A percentile compares a stretch with the other conserved stretches of the same genome.
phyloP scores from a whole-genome alignment of 331 rosid species.

The Rosa hybrid region DNA sequence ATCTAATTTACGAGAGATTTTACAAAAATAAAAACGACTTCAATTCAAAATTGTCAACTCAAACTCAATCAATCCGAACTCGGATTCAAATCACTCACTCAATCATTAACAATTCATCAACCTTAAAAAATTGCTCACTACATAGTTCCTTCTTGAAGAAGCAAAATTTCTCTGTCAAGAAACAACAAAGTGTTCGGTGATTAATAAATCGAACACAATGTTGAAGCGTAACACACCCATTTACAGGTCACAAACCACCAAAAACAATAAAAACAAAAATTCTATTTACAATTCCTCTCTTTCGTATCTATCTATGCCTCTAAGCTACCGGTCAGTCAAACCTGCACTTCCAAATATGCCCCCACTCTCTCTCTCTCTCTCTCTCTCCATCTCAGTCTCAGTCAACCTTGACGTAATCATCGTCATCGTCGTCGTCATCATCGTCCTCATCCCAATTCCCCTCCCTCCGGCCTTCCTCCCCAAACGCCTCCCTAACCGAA shows the following conservation, averaged over 20 bases:
- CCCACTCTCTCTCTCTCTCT: neutral
- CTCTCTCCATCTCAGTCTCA: neutral
- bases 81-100: neutral
- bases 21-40: too few species aligned
- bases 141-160: neutral
- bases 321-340: slow-evolving; percentile 46
- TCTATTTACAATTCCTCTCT: neutral
- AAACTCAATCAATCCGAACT: too few species aligned
- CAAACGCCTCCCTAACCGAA: neutral
- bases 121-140: neutral
- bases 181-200: neutral
- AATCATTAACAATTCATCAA: too few species aligned
- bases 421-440: slow-evolving; percentile 10
- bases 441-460: slow-evolving; percentile 7
- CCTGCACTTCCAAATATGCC: slow-evolving; percentile 15
- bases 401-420: slow-evolving; percentile 27
- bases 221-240: neutral
- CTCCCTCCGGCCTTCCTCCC: neutral
- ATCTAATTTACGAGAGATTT: too few species aligned
- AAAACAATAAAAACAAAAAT: neutral
- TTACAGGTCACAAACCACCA: neutral
- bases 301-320: neutral
- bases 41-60: too few species aligned
- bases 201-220: neutral
- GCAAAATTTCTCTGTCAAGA: neutral